These are phyloP conservation scores for Solanum megistacrolobum DNA, from an alignment of 257 asterid species.

Conservation along the genomic window DNA sequence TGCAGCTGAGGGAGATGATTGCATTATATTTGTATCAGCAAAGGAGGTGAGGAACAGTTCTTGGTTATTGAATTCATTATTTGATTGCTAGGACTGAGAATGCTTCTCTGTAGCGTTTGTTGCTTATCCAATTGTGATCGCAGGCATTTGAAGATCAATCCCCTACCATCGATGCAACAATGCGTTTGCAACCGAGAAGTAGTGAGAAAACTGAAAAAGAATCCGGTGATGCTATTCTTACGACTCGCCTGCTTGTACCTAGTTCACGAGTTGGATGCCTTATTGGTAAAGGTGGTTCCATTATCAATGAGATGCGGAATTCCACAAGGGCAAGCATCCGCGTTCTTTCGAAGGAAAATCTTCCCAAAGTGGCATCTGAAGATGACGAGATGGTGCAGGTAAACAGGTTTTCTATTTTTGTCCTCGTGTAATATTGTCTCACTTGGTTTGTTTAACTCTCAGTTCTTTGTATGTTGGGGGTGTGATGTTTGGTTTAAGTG, in stretches of 20 bases:
- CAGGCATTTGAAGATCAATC: slow-evolving; percentile 74
- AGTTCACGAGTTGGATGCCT: slow-evolving; percentile 78
- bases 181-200: slow-evolving; percentile 78
- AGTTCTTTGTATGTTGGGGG: not conserved
- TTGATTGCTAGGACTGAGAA: not conserved
- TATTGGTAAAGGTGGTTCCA: slow-evolving; percentile 86
- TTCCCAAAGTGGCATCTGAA: slow-evolving; percentile 75
- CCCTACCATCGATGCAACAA: slow-evolving; percentile 62
- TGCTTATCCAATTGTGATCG: slow-evolving; percentile 8
- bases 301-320: slow-evolving; percentile 71
- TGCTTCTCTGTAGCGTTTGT: not conserved
- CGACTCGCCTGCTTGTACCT: slow-evolving; percentile 64
- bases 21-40: slow-evolving; percentile 63
- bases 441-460: not conserved
- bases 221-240: slow-evolving; percentile 40
- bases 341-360: slow-evolving; percentile 53
- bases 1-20: slow-evolving; percentile 70
- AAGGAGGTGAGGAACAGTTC: slow-evolving; percentile 50
- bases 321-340: slow-evolving; percentile 70
- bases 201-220: slow-evolving; percentile 61
- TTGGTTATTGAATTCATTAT: not conserved
- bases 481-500: not conserved
- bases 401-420: slow-evolving; percentile 4
- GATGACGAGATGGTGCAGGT: slow-evolving; percentile 95
- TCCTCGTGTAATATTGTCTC: not conserved